Conservation (phyloP, 306 rosid species). For the Dalbergia cultrata region DNA sequence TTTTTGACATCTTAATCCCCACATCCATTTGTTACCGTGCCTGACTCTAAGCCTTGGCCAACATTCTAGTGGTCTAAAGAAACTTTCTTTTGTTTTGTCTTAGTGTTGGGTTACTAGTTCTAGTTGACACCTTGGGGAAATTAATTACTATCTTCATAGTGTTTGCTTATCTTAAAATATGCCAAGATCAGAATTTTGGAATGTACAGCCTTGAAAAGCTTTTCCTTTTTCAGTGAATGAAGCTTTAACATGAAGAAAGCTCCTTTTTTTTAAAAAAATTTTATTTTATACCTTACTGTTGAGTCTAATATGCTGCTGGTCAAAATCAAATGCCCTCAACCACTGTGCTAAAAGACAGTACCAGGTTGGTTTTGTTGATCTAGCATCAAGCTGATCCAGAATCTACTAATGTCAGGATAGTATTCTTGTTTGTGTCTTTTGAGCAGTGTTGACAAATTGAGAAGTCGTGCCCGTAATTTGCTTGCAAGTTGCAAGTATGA, state of each 20-base stretch:
- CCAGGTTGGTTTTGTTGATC: conserved; percentile 44
- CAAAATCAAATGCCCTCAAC: conserved; percentile 34
- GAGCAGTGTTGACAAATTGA: conserved; percentile 23
- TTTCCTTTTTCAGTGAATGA: neutral
- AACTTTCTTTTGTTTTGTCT: conserved; percentile 41
- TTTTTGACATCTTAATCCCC: conserved; percentile 43
- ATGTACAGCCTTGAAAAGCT: conserved; percentile 43
- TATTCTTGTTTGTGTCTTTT: conserved; percentile 33
- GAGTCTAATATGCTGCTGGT: conserved; percentile 21
- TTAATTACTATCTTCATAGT: conserved; percentile 46
- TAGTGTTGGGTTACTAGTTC: conserved; percentile 20
- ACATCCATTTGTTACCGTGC: conserved; percentile 32
- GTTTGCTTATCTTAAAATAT: conserved; percentile 54
- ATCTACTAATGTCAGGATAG: neutral
- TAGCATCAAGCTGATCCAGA: conserved; percentile 38
- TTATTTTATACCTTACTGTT: no score
- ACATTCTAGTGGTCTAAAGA: conserved; percentile 16
- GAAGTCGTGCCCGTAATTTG: neutral
- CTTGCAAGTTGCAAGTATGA: neutral
- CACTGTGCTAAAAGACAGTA: conserved; percentile 49
- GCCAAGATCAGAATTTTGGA: conserved; percentile 56
- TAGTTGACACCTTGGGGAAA: conserved; percentile 48
- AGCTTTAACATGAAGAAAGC: neutral
- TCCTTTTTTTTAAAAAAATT: no score
- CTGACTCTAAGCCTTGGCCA: no score